Evolutionary conservation across 176 grass and related monocot species (phyloP), one percentile per base, ranked within the genome.

Genomic region (Alopecurus myosuroides): DNA sequence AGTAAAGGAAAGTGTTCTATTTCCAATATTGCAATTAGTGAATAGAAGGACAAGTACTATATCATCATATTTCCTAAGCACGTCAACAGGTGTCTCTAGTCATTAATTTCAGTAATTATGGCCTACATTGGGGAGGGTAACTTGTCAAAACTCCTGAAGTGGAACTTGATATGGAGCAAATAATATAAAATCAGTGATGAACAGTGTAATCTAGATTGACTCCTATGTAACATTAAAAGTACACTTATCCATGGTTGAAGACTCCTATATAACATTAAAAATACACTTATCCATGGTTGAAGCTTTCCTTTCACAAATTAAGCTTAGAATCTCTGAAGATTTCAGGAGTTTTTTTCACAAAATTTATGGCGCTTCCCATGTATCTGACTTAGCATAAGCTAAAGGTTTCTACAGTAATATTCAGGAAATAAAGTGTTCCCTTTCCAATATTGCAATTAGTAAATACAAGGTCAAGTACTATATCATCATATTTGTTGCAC

Each of bases 101-200:
- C n/a, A n/a, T n/a, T n/a, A n/a, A n/a, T n/a, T n/a, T 99, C 97
- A 40, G 91, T 90, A 82, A 99, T 86, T 70, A 95, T 77, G 52
- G 92, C 76, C 97, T 99, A 80, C 58, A 82, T 49, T 53, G 28
- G 39, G 29, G 30, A 85, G 29, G 71, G 53, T n/a, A 64, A 56
- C 44, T 41, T 37, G 31, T 83, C 11, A 89, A 64, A 66, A 55
- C 28, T 20, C 72, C 12, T 51, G 29, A 36, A 12, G 14, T 40
- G 36, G 0, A 70, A 81, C 5, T 35, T 11, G 10, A 19, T 33
- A 56, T 86, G 19, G 31, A 82, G 25, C 17, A 86, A 76, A 35
- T 3, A 77, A 33, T 44, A 60, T 2, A 46, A 72, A 31, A 19
- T 2, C 17, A 64, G 70, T 29, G 9, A 30, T 33, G 48, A 18